Conservation (phyloP, 2,329 filamentous ascomycete genomes). For the Pseudogymnoascus sp. region DNA sequence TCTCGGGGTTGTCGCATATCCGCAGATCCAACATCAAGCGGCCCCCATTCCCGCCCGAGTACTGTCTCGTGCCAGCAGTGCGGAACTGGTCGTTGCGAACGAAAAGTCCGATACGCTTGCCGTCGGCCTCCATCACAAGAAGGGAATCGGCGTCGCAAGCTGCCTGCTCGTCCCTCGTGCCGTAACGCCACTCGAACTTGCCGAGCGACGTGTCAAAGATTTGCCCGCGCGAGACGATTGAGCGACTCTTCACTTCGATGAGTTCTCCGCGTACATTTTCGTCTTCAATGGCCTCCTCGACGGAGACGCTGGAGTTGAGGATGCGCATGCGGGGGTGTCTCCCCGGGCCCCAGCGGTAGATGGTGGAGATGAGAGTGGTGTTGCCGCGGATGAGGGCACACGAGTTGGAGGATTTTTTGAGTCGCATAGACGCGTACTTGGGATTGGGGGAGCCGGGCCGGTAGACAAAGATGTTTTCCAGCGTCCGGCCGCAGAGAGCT, state of each 20-base stretch:
- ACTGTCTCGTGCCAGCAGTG: slow-evolving; percentile 12
- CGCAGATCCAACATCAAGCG: slow-evolving; percentile 15
- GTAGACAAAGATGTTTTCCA: slow-evolving; percentile 10
- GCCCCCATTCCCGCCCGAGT: slow-evolving; percentile 14
- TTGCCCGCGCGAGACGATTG: slow-evolving; percentile 12
- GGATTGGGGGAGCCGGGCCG: not conserved
- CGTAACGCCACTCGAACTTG: slow-evolving; percentile 17
- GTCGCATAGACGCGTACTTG: slow-evolving; percentile 10
- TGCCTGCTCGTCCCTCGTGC: slow-evolving; percentile 12
- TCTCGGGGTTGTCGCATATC: slow-evolving; percentile 8
- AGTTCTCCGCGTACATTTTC: slow-evolving; percentile 12
- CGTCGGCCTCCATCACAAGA: slow-evolving; percentile 12
- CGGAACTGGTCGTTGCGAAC: slow-evolving; percentile 15
- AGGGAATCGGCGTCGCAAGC: slow-evolving; percentile 13
- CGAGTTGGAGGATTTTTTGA: slow-evolving; percentile 10
- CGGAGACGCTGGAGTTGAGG: slow-evolving; percentile 4
- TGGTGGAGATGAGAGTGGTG: slow-evolving; percentile 13
- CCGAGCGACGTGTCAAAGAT: slow-evolving; percentile 13
- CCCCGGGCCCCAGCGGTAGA: slow-evolving; percentile 16
- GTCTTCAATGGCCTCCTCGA: slow-evolving; percentile 13
- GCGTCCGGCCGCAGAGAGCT: slow-evolving; percentile 6
- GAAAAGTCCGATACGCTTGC: slow-evolving; percentile 13
- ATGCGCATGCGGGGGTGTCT: slow-evolving; percentile 15
- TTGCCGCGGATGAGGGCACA: slow-evolving; percentile 2
- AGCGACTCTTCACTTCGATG: slow-evolving; percentile 14